Percentiles rank a stretch among this genome's conserved stretches.
Evolutionary conservation across 306 rosid species (phyloP).

Genomic region (Urtica urens): DNA sequence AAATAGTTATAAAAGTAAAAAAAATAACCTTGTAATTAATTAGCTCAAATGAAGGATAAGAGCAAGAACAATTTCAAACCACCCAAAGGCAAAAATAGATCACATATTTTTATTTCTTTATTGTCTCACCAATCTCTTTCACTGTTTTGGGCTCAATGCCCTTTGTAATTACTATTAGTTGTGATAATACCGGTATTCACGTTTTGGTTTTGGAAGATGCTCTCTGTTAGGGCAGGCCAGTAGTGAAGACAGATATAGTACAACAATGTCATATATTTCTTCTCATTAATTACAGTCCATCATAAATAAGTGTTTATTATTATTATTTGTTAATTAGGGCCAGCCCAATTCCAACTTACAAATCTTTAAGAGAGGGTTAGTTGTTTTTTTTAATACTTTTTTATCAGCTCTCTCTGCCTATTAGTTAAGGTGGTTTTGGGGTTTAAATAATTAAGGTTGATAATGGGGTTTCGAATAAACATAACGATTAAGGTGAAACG

Average conservation of each 20-base stretch:
- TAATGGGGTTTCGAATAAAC: no score
- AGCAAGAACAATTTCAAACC: constrained; percentile 19
- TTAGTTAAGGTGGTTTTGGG: constrained; percentile 27
- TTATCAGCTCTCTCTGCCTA: background rate
- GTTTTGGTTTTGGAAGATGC: constrained; percentile 17
- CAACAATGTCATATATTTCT: background rate
- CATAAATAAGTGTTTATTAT: background rate
- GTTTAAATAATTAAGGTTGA: background rate
- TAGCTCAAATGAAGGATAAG: constrained; percentile 9
- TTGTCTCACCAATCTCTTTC: constrained; percentile 36
- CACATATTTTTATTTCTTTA: constrained; percentile 18
- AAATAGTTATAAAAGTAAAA: background rate
- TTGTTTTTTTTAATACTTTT: background rate
- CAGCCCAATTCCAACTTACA: background rate
- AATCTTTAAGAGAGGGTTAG: background rate
- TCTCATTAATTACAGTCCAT: constrained; percentile 2
- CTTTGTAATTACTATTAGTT: background rate
- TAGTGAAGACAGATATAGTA: background rate
- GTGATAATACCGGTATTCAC: constrained; percentile 15
- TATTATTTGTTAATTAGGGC: background rate
- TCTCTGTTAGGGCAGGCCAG: background rate
- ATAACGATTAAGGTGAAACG: no score
- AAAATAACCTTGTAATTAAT: background rate
- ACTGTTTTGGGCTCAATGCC: constrained; percentile 21
- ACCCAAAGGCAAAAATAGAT: background rate